Evolutionary conservation across 805 yeast species (phyloP).

Genomic region (Hanseniaspora taiwanica): DNA sequence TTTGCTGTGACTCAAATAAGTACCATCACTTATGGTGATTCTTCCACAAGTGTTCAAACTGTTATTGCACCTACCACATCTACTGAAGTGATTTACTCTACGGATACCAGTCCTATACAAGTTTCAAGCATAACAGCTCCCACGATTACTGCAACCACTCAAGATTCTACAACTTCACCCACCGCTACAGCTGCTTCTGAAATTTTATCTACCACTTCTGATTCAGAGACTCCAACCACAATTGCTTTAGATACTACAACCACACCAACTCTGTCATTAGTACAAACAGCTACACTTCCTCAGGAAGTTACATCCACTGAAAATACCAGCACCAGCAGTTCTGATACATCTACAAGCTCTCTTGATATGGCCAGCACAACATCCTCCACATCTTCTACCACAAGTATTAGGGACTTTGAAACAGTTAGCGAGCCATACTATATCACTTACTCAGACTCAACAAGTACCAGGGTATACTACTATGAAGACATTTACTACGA

Average conservation of each 20-base stretch:
- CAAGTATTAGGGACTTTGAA: constrained; percentile 1
- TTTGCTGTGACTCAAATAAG: constrained; percentile 13
- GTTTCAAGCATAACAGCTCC: constrained; percentile 4
- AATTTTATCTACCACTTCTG: constrained; percentile 4
- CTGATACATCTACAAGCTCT: too few species aligned
- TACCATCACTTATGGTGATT: constrained; percentile 17
- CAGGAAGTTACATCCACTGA: not conserved
- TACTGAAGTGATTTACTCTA: too few species aligned
- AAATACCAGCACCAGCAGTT: not conserved
- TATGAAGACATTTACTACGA: constrained; percentile 7
- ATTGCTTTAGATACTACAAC: constrained; percentile 7
- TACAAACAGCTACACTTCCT: constrained; percentile 1
- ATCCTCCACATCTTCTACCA: not conserved
- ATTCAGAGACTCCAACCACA: constrained; percentile 1
- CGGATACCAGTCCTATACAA: too few species aligned
- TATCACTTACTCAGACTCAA: constrained; percentile 3
- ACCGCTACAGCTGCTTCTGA: constrained; percentile 3
- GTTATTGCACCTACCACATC: not conserved
- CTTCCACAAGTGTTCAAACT: constrained; percentile 10
- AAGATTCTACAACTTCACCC: constrained; percentile 3
- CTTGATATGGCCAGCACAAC: too few species aligned
- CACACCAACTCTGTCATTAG: not conserved
- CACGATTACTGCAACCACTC: constrained; percentile 5
- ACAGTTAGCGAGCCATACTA: constrained; percentile 2
- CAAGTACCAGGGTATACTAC: constrained; percentile 5